Percentiles rank a stretch among this genome's conserved stretches.
These are phyloP conservation scores for Zychaea mexicana DNA, from an alignment of 371 early-diverging fungal genomes.

Conservation along the genomic window DNA sequence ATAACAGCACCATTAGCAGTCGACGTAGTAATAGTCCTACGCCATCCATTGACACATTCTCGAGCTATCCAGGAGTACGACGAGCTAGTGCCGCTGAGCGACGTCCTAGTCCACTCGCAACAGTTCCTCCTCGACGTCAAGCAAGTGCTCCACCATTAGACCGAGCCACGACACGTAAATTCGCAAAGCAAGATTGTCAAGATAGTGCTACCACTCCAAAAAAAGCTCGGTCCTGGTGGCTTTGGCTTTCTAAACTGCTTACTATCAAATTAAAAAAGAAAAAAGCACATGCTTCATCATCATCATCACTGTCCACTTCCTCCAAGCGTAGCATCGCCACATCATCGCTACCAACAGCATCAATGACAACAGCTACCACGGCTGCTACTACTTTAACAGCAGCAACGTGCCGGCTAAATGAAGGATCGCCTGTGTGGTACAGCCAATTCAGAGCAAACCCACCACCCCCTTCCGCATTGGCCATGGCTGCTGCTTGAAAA, in stretches of 20 bases:
- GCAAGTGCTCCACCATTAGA: conserved; percentile 19
- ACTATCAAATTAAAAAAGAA: not conserved
- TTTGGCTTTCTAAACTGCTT: not conserved
- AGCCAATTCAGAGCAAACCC: conserved; percentile 25
- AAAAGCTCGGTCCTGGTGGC: not conserved
- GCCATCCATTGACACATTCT: not conserved
- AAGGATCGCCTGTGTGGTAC: conserved; percentile 26
- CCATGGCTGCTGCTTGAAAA: conserved; percentile 14
- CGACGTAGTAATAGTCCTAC: not conserved
- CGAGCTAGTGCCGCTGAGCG: conserved; percentile 12
- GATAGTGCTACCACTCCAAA: not conserved
- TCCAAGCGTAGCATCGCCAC: too few relatives aligned
- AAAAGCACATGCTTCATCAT: not conserved
- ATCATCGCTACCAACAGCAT: too few relatives aligned
- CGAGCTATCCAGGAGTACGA: conserved; percentile 1
- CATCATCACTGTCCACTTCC: not conserved
- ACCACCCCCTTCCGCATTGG: conserved; percentile 16
- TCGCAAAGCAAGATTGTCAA: not conserved
- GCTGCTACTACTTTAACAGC: not conserved
- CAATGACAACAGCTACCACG: not conserved
- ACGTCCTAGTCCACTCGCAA: conserved; percentile 3
- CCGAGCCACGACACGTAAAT: not conserved
- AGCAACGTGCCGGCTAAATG: not conserved
- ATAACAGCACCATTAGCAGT: not conserved
- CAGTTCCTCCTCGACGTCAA: conserved; percentile 11